Evolutionary conservation across 441 rosid species (phyloP).

Genomic region (Arabidopsis lyrata): DNA sequence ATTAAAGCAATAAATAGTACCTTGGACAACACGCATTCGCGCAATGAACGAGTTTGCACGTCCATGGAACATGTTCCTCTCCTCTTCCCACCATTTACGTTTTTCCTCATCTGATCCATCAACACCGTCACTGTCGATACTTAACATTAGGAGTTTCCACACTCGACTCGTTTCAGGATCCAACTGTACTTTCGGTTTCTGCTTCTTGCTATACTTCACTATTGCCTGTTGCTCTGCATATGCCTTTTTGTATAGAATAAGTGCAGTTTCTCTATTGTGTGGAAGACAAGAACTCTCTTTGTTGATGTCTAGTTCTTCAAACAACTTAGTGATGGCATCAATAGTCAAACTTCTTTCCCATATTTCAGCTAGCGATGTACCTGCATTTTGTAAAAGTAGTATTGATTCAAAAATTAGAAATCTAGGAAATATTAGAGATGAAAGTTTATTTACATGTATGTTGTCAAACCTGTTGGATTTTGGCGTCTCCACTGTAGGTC

Average conservation of each 20-base stretch:
- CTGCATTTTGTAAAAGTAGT: conserved; percentile 52
- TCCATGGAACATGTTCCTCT: conserved; percentile 52
- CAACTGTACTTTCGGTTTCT: conserved; percentile 52
- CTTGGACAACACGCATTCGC: conserved; percentile 74
- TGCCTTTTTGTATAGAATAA: conserved; percentile 51
- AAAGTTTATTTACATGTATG: conserved; percentile 4
- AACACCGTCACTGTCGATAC: conserved; percentile 58
- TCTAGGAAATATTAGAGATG: not conserved
- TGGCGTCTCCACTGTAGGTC: conserved; percentile 44
- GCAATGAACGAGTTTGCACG: conserved; percentile 60
- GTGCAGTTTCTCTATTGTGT: conserved; percentile 50
- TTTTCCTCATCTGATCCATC: conserved; percentile 62
- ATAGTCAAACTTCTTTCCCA: conserved; percentile 42
- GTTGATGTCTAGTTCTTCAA: conserved; percentile 52
- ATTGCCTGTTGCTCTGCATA: conserved; percentile 44
- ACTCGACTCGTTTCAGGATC: conserved; percentile 66
- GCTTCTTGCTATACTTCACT: conserved; percentile 13
- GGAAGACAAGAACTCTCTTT: conserved; percentile 37
- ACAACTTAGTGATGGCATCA: conserved; percentile 47
- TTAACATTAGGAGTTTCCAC: conserved; percentile 59
- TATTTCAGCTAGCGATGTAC: conserved; percentile 43
- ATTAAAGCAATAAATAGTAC: conserved; percentile 36
- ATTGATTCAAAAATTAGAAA: not conserved
- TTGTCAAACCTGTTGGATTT: conserved; percentile 15
- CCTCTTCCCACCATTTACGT: conserved; percentile 64